Base-by-base conservation (phyloP, 352 stramenopile species). In the Phytophthora meadii region DNA sequence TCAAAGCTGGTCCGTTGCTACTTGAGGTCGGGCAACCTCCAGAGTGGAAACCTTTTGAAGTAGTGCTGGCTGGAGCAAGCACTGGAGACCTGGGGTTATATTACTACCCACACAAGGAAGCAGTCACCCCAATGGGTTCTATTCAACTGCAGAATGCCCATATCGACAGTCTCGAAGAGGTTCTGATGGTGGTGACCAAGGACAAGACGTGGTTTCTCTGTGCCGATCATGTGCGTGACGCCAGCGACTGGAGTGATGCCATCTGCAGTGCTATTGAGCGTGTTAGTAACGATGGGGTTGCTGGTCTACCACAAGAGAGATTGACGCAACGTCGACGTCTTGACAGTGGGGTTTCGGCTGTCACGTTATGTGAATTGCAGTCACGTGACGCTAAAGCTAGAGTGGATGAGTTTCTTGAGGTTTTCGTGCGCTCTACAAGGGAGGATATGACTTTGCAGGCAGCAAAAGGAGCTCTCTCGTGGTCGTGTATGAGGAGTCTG, bases 161-260 rank as follows among this genome's bases (percentile, higher is more conserved):
- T 40, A 77, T 92, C 9, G 86, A 94, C 49, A 75, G 86, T 41
- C 65, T 93, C 10, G 85, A 70, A 50, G 85, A 93, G 56, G 81
- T 93, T 14, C 45, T 93, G 54, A 92, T 92, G 79, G 79, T 94
- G 37, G 74, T 90, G 27, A 88, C 83, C 37, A 74, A 77, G 14
- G 82, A 92, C 67, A 85, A 89, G 65, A 92, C 83, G 54, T 94
- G 83, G 86, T 94, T 92, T 54, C 72, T 94, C 17, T 94, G 86
- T 32, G 83, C 83, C 3, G 77, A 88, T 28, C 63, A 82, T 39
- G 74, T 66, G 1, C 77, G 74, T 8, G 83, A 88, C 3, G 83
- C 83, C 7, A 77, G 55, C 30, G 80, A 92, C 34, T 94, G 86
- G 85, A 72, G 75, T 14, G 79, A 90, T 34, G 71, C 70, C 24